Evolutionary conservation across 108 stramenopile genomes (phyloP), one percentile per base, ranked within the genome.

Genomic region (Chaetoceros muelleri): DNA sequence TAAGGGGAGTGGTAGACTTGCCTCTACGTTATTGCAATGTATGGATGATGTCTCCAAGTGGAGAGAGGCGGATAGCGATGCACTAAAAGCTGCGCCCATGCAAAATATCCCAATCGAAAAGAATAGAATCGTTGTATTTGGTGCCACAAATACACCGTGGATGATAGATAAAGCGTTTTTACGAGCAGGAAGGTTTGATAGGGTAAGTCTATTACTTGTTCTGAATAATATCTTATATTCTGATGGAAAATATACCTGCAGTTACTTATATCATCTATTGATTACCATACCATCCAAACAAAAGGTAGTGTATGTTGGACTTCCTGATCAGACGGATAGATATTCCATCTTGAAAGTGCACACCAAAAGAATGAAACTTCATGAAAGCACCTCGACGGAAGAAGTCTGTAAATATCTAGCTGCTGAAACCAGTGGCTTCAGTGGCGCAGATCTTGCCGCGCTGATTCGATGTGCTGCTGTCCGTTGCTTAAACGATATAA

Each of bases 371-470:
- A 90, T 90, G 89, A 72, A 68, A 64, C 51, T 62, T 8, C 61
- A 64, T 26, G 34, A 52, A 44, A 10, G 8, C 34, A 40, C 34
- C 8, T 40, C 34, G 8, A 40, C 13, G 13, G 34, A 40, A 13
- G 27, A 52, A 25, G 23, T 57, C 30, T 79, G 82, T 62, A 61
- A 67, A 55, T 24, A 55, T 2, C 48, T 90, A 53, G 78, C 84
- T 46, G 40, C 67, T 26, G 22, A 56, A 19, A 75, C 79, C 8
- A 44, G 66, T 31, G 83, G 89, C n/a, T 85, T 80, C 48, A 90
- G 89, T 62, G 89, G 89, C 20, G 89, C 89, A 24, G 89, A 90
- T 72, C 69, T 90, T 46, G 83, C 78, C 17, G 83, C 89, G 23
- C 71, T 86, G n/a, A 86, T 81, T 61, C 73, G 79, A 46, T 70